Conservation (phyloP, 495 filamentous ascomycete species). For the Penicillium coprophilum region DNA sequence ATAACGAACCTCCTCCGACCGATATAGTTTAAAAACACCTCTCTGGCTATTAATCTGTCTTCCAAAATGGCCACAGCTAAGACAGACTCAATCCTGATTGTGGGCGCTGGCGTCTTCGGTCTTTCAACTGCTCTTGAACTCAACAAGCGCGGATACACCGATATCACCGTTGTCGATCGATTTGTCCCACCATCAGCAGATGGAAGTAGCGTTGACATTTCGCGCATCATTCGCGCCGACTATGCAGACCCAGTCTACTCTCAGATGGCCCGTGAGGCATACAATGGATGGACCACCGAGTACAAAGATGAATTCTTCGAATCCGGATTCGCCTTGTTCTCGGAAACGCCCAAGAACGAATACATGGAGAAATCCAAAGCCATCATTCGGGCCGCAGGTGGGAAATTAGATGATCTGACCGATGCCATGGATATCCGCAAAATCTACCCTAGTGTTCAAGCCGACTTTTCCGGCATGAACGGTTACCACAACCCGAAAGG, state of each 20-base stretch:
- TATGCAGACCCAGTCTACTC: conserved; percentile 65
- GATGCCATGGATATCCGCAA: conserved; percentile 15
- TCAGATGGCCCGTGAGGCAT: conserved; percentile 57
- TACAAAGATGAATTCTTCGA: conserved; percentile 8
- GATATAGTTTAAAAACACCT: conserved; percentile 1
- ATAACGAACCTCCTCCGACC: not conserved
- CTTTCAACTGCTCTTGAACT: conserved; percentile 19
- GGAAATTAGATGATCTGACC: conserved; percentile 2
- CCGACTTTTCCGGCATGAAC: conserved; percentile 1
- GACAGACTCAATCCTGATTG: conserved; percentile 19
- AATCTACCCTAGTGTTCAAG: conserved; percentile 8
- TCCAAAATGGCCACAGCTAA: conserved; percentile 26
- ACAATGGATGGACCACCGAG: conserved; percentile 51
- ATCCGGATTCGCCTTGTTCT: conserved; percentile 7
- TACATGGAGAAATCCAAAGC: conserved; percentile 27
- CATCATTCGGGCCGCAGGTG: not conserved
- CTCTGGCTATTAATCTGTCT: not conserved
- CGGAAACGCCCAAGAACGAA: conserved; percentile 12
- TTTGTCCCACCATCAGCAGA: conserved; percentile 53
- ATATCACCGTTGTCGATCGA: conserved; percentile 52
- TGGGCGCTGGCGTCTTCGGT: conserved; percentile 19
- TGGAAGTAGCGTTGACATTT: conserved; percentile 58
- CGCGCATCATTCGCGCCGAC: conserved; percentile 65
- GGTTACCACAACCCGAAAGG: conserved; percentile 64
- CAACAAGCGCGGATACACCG: conserved; percentile 14